phyloP scores from a whole-genome alignment of 495 filamentous ascomycete species.

The Tuber borchii region DNA sequence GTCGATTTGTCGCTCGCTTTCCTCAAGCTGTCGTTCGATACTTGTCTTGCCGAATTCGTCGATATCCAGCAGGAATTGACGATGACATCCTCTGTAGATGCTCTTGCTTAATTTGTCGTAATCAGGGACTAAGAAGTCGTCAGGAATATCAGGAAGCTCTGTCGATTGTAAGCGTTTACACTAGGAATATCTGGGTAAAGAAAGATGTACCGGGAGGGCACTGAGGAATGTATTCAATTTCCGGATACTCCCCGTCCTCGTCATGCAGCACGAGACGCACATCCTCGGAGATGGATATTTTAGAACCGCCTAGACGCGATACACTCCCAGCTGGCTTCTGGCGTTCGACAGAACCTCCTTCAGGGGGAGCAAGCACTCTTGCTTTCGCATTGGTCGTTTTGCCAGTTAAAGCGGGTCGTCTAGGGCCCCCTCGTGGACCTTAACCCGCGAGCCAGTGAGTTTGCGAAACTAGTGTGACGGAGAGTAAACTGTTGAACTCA shows the following conservation, averaged over 20 bases:
- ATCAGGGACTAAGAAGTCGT: conserved; percentile 61
- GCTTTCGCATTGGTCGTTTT: conserved; percentile 77
- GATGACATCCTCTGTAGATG: conserved; percentile 61
- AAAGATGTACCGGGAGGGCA: conserved; percentile 50
- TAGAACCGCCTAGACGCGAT: conserved; percentile 47
- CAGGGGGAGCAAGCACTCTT: conserved; percentile 14
- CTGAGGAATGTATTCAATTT: conserved; percentile 71
- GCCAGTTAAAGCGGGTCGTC: conserved; percentile 74
- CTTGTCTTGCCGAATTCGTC: conserved; percentile 61
- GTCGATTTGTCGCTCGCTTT: conserved; percentile 47
- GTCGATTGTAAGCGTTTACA: conserved; percentile 47
- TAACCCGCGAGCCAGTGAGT: conserved; percentile 24
- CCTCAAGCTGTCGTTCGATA: conserved; percentile 55
- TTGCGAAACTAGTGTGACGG: conserved; percentile 1
- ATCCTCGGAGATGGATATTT: conserved; percentile 40
- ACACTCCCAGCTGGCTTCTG: conserved; percentile 46
- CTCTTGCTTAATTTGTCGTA: conserved; percentile 50
- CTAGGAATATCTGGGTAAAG: conserved; percentile 28
- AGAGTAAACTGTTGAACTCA: conserved; percentile 43
- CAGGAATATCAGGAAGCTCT: conserved; percentile 68
- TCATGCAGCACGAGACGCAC: conserved; percentile 26
- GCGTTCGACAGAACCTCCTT: conserved; percentile 7
- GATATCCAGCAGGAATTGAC: conserved; percentile 58
- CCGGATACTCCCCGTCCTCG: conserved; percentile 59
- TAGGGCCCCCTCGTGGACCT: conserved; percentile 51